Evolutionary conservation across 2,329 filamentous ascomycete species (phyloP), one percentile per base, ranked within the genome.

Genomic region (Coniella lustricola): DNA sequence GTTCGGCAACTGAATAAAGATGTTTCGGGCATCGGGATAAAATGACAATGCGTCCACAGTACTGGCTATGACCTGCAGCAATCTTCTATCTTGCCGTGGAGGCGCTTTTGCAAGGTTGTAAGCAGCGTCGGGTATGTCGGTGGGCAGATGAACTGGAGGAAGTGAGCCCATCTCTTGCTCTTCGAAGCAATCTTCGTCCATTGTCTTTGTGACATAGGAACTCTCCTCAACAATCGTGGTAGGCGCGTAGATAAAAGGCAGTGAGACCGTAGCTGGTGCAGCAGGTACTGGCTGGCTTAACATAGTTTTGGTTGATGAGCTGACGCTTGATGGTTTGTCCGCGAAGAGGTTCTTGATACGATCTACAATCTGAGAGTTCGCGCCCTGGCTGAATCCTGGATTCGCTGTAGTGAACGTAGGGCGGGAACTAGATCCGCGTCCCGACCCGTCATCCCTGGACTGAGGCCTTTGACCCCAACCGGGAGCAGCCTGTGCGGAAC

Each of bases 161-260:
- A 88, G 67, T 7, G 85, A 90, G 3, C 85, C 85, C 71, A 86
- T 86, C 62, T 90, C 85, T 59, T 87, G 84, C 59, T 89, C 84
- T 60, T 88, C 86, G 55, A 90, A 90, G 55, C 87, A 87, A 53
- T 87, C 83, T 54, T 89, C 85, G 5, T 85, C 84, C 67, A 88
- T 84, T 41, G 81, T 80, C 59, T 84, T 86, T 3, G 81, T 81
- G 14, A 72, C 73, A 17, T 75, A 62, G 25, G 73, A 71, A 41
- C 68, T 70, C 22, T 64, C 62, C 16, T 60, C 69, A 4, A 42
- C 59, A 51, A 47, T 49, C 52, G 44, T 50, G 25, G 18, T 50
- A 10, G 50, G 44, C 17, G 57, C 52, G 51, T 60, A 50, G 55
- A 68, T 64, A 14, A 35, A 21, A 42, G 67, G 87, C 7, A 91